phyloP scores from a whole-genome alignment of 2,329 filamentous ascomycete species.

The Beauveria scarabaeidicola region DNA sequence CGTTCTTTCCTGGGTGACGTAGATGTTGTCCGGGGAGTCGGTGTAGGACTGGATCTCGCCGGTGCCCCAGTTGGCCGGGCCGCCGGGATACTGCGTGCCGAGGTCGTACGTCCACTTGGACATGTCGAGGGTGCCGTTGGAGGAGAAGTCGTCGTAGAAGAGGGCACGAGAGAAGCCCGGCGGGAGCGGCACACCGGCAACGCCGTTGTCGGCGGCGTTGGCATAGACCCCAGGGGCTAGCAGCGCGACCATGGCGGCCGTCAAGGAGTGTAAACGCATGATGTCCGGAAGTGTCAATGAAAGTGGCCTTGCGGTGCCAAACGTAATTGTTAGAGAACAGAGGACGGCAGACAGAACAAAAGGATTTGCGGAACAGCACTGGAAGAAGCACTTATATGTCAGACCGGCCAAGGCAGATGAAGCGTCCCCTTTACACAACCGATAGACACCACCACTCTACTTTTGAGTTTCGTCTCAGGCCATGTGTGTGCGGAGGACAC shows the following conservation, averaged over 20 bases:
- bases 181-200: slow-evolving; percentile 5
- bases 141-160: slow-evolving; percentile 23
- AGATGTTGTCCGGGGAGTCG: slow-evolving; percentile 29
- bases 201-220: neutral
- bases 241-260: neutral
- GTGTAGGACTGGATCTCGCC: slow-evolving; percentile 41
- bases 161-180: slow-evolving; percentile 16
- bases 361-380: neutral
- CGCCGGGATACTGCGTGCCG: slow-evolving; percentile 39
- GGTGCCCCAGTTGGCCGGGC: slow-evolving; percentile 39
- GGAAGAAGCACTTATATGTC: neutral
- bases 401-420: too few relatives aligned
- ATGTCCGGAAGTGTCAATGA: neutral
- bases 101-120: slow-evolving; percentile 35
- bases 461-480: slow-evolving; percentile 3
- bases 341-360: neutral
- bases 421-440: neutral
- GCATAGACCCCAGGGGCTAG: neutral
- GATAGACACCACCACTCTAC: neutral
- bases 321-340: neutral
- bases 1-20: slow-evolving; percentile 26
- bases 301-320: too few relatives aligned
- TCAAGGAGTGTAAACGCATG: neutral
- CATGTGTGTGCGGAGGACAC: neutral
- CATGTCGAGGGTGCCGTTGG: slow-evolving; percentile 19